Base-by-base conservation (phyloP, 177 flowering plant genomes). In the Vitis hybrid region DNA sequence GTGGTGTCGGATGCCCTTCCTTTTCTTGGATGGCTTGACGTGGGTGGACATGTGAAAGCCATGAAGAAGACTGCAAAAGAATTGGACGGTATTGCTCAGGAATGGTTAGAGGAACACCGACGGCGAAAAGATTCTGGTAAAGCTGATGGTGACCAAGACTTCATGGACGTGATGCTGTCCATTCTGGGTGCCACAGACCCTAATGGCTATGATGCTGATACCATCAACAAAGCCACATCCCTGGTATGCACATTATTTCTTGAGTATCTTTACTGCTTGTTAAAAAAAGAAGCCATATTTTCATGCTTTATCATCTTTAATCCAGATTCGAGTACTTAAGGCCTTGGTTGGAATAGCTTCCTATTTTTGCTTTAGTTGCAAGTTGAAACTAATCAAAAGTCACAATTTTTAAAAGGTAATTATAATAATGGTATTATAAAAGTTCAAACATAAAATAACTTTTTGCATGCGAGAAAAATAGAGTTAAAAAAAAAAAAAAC, bases 11-110 rank as follows among this genome's bases (percentile, higher is more conserved):
- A 78, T 60, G 64, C 66, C 0, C 1, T 74, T 9, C 80, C 77
- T 0, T 73, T 10, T 21, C 62, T 76, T 9, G n/a, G 76, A 2
- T 72, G 70, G 70, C 51, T 72, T 66, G 79, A 76, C 58, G 39
- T 63, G 32, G 56, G 39, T 1, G 75, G 66, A 6, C 14, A 30
- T 17, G 64, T 56, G 19, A 71, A 21, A 34, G 72, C 55, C 58
- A 74, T 74, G 73, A 74, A 69, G 62, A 58, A 52, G 70, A 60
- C 70, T 6, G 73, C 70, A 1, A 64, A 59, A n/a, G 70, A 64
- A 14, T 11, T 69, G 34, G 77, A 74, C 30, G 1, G 1, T 2
- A 2, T 68, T 9, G 3, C 68, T 14, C 54, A 14, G 1, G 17
- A 11, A 2, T 76, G 75, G 79, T 12, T 76, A 7, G 57, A 67